Evolutionary conservation across 371 early-diverging fungal species (phyloP), one percentile per base, ranked within the genome.

Genomic region (Syncephalastrum contaminatum): DNA sequence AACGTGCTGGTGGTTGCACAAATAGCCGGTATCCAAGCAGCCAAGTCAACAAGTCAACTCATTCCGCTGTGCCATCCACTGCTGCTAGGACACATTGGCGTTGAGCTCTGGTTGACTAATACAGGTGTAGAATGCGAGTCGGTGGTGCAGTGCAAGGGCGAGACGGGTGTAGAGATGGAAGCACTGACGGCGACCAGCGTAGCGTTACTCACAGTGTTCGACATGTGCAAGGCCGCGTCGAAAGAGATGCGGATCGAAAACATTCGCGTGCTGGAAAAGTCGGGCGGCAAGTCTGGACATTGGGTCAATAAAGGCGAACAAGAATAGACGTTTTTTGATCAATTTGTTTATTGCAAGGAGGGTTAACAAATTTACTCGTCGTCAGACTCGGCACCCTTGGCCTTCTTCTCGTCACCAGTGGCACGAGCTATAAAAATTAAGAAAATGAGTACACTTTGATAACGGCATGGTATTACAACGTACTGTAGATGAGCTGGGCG

Each of bases 161-260:
- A 89, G 53, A 97, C 97, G 1, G 97, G 97, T 15, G 95, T 94
- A 0, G 96, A 96, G 58, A 95, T 95, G 92, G 95, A 94, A 62
- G 96, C 95, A 2, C 53, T 95, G 50, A 86, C 87, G 15, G 94
- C 94, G 0, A 93, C 87, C 1, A 87, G 89, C 6, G 81, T 90
- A 0, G 92, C 87, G 1, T 72, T 87, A 2, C 71, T 89, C 51
- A 91, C 93, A 2, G 84, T 93, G 0, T 91, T 81, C 69, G 93
- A 93, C 58, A 93, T 93, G 93, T 91, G 88, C 58, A 88, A 88
- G 51, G 82, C 81, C 12, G 72, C 79, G n/a, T 65, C 69, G 20
- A 73, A 78, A 41, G 63, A 73, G 3, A 82, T 82, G 71, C 43
- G 51, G 0, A 83, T 89, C 51, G 70, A 75, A 50, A 81, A 83